phyloP scores from a whole-genome alignment of 495 filamentous ascomycete species.

The Tirmania nivea region DNA sequence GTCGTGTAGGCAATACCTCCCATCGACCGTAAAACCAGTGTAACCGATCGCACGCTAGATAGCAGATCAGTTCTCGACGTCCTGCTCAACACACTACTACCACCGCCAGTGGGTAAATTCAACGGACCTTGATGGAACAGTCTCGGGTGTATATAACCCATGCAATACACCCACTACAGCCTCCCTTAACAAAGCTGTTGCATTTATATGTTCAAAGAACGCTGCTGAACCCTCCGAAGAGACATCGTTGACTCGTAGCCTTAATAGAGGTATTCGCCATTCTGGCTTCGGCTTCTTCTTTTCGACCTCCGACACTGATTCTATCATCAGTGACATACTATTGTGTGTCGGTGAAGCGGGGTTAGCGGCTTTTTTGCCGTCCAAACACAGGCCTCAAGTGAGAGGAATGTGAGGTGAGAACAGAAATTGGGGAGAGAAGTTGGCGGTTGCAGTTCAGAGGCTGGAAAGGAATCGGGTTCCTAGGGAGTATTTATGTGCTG shows the following conservation, averaged over 20 bases:
- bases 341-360: too few species aligned
- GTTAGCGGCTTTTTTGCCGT: too few species aligned
- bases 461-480: too few species aligned
- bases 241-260: conserved; percentile 49
- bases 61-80: conserved; percentile 19
- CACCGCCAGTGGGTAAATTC: conserved; percentile 11
- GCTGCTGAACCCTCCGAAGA: conserved; percentile 35
- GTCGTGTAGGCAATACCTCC: conserved; percentile 73
- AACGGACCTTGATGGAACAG: conserved; percentile 23
- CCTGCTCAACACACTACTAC: not conserved
- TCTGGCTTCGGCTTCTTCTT: not conserved
- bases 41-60: conserved; percentile 53
- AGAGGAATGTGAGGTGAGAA: too few species aligned
- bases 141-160: conserved; percentile 35
- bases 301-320: not conserved
- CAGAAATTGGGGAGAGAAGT: too few species aligned
- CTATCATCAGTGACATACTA: too few species aligned
- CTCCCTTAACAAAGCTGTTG: conserved; percentile 32
- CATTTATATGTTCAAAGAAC: conserved; percentile 41
- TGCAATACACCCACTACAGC: conserved; percentile 44
- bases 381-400: too few species aligned
- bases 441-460: too few species aligned
- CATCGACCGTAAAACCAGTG: conserved; percentile 61
- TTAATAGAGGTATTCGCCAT: conserved; percentile 35
- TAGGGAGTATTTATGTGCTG: too few species aligned